Base-by-base conservation (phyloP, 108 stramenopile species). In the Seminavis robusta region DNA sequence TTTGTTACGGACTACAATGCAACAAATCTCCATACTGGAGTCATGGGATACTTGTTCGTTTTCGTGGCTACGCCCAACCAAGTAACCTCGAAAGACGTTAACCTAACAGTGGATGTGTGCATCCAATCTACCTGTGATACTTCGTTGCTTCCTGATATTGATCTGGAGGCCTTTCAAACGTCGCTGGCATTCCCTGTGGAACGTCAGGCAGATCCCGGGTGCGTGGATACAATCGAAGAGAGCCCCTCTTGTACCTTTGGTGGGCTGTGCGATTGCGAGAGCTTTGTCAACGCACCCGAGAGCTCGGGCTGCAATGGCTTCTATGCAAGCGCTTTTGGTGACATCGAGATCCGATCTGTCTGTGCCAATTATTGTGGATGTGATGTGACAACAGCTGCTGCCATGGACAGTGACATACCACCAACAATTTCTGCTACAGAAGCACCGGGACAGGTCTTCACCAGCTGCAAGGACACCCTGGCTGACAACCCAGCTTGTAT, bases 1-100 rank as follows among this genome's bases (percentile, higher is more conserved):
- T 21, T 61, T 36, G 23, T 61, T 7, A 36, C 59, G 13, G 59
- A 61, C 11, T 61, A 61, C 23, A 50, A 61, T 38, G 59, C 59
- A 37, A 61, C 48, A 4, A 30, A 37, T 6, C 16, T 61, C 17
- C 59, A 61, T 36, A 61, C 59, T 27, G 59, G 59, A 17, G 59
- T 61, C 8, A 61, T 61, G 59, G 59, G 48, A 5, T 31, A 31
- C n/a, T 50, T 16, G 20, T 61, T 61, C 29, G 13, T 48, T 4
- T 61, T 61, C 31, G 23, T 61, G 10, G 26, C 47, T n/a, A 36
- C 43, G 13, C 48, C 34, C 26, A 33, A 32, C 9, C 28, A 61
- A 13, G 28, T 61, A 7, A 15, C 47, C 17, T 29, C 28, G 11
- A 21, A 28, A 4, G 29, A 31, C n/a, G 31, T 48, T 11, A 17